These are phyloP conservation scores for Neostapfia colusana DNA, from an alignment of 176 grass and related monocot species.

Conservation along the genomic window DNA sequence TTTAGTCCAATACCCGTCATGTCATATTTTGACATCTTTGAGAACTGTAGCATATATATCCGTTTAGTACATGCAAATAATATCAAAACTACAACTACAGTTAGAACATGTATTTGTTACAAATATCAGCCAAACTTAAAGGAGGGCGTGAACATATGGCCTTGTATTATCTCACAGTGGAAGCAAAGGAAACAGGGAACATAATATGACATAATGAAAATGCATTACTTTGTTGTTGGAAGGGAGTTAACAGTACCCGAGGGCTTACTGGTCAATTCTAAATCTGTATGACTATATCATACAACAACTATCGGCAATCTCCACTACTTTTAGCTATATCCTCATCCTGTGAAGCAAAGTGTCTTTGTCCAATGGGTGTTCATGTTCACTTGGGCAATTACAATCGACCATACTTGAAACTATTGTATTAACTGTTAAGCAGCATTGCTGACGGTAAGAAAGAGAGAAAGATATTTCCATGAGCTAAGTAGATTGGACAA, in stretches of 20 bases:
- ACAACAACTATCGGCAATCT: neutral
- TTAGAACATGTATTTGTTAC: slow-evolving; percentile 39
- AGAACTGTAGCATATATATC: slow-evolving; percentile 68
- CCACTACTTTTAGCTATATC: neutral
- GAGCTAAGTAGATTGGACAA: neutral
- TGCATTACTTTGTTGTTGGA: neutral
- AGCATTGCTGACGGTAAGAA: neutral
- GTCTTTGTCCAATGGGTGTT: neutral
- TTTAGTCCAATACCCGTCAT: slow-evolving; percentile 89
- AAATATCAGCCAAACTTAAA: slow-evolving; percentile 26
- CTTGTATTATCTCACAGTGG: neutral
- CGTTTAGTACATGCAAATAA: slow-evolving; percentile 54
- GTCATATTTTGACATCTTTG: slow-evolving; percentile 96
- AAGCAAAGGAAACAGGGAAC: slow-evolving; percentile 19
- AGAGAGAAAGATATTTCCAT: slow-evolving; percentile 5
- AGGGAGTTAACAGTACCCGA: neutral
- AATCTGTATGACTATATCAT: neutral
- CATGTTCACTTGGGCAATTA: slow-evolving; percentile 1
- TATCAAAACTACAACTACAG: slow-evolving; percentile 53
- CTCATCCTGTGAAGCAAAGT: neutral
- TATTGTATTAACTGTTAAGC: neutral
- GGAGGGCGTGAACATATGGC: neutral
- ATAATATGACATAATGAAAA: neutral
- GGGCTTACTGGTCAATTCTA: neutral
- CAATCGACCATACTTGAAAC: neutral